These are phyloP conservation scores for Pichia inconspicua DNA, from an alignment of 1,139 yeast species.

Conservation along the genomic window DNA sequence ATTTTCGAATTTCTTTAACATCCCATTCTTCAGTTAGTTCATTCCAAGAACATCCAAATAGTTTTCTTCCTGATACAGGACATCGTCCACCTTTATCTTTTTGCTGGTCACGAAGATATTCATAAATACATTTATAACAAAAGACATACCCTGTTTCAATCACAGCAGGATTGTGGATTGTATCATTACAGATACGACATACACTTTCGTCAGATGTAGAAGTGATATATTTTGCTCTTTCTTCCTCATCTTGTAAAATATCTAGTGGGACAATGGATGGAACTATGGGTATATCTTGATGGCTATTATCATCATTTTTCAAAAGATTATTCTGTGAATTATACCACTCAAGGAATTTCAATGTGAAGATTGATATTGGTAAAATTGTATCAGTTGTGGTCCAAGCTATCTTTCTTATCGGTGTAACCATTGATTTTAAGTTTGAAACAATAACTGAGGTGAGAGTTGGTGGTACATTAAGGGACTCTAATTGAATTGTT, in stretches of 20 bases:
- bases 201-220: background rate
- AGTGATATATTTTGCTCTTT: constrained; percentile 14
- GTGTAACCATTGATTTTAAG: constrained; percentile 42
- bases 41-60: constrained; percentile 68
- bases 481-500: background rate
- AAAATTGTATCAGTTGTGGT: constrained; percentile 45
- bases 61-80: constrained; percentile 70
- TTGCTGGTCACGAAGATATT: constrained; percentile 41
- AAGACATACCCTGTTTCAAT: constrained; percentile 89
- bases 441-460: constrained; percentile 25
- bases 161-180: constrained; percentile 70
- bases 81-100: constrained; percentile 63
- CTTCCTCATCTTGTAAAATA: constrained; percentile 7
- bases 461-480: constrained; percentile 10
- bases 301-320: background rate
- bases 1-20: constrained; percentile 63
- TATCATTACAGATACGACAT: constrained; percentile 70
- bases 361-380: constrained; percentile 76
- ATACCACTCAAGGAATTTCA: constrained; percentile 96
- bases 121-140: constrained; percentile 80
- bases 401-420: constrained; percentile 34
- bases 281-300: constrained; percentile 5
- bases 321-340: constrained; percentile 29
- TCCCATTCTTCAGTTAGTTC: constrained; percentile 56
- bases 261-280: constrained; percentile 53